phyloP scores from a whole-genome alignment of 73 alveolate genomes.

The Diophrys appendiculata region DNA sequence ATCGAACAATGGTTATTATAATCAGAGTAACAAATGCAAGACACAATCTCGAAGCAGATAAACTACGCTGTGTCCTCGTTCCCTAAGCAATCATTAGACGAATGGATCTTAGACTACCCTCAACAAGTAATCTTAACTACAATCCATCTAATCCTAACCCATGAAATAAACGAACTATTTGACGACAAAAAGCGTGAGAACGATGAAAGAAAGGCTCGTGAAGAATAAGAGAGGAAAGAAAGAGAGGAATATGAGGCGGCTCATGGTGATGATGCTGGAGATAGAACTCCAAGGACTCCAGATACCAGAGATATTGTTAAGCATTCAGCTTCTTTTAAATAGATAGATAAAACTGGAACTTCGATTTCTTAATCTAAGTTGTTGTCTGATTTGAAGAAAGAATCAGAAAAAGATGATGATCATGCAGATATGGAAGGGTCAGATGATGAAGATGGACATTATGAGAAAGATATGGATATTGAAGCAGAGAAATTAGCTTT shows the following conservation, averaged over 20 bases:
- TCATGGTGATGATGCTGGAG: slow-evolving; percentile 9
- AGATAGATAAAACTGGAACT: not conserved
- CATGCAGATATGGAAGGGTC: slow-evolving; percentile 14
- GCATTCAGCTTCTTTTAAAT: too few relatives aligned
- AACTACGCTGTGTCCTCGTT: slow-evolving; percentile 61
- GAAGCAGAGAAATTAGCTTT: slow-evolving; percentile 47
- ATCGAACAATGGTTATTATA: slow-evolving; percentile 63
- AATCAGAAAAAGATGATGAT: slow-evolving; percentile 12
- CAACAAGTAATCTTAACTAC: slow-evolving; percentile 66
- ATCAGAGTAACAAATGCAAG: slow-evolving; percentile 66
- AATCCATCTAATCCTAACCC: slow-evolving; percentile 57
- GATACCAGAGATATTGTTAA: slow-evolving; percentile 56
- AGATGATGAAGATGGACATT: slow-evolving; percentile 27
- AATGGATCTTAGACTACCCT: slow-evolving; percentile 76
- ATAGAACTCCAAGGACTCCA: slow-evolving; percentile 55
- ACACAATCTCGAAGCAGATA: slow-evolving; percentile 51
- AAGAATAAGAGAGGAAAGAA: slow-evolving; percentile 10
- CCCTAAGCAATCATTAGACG: slow-evolving; percentile 71
- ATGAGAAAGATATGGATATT: slow-evolving; percentile 21
- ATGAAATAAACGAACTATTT: slow-evolving; percentile 68
- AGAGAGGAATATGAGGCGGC: slow-evolving; percentile 32
- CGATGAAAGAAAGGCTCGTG: not conserved
- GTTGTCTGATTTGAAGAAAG: slow-evolving; percentile 14
- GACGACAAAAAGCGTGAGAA: slow-evolving; percentile 37
- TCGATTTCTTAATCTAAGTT: not conserved